Base-by-base conservation (phyloP, 306 rosid species). In the Vachellia pachyceras region DNA sequence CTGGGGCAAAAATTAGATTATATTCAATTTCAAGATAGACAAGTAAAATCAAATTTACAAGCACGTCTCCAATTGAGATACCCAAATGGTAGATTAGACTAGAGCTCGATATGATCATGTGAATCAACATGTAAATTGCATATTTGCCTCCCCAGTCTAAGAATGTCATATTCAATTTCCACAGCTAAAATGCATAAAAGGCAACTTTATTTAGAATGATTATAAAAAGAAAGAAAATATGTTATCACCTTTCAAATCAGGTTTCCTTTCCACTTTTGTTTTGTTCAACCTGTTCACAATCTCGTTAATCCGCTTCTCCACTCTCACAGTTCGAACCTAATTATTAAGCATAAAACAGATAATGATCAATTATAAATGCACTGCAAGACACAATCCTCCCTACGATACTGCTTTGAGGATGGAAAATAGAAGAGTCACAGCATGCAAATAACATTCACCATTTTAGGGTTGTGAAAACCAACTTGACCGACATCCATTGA, bases 401-500 rank as follows among this genome's bases (percentile, higher is more conserved):
- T 8, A 3, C 8, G 23, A 39, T 4, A 7, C 39, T 2, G 40
- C 52, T 42, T 25, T 5, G 55, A 44, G 55, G 29, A 69, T 42
- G 25, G 40, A 9, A 33, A 25, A 60, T 60, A 47, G 33, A 57
- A 55, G 3, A 63, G 3, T 36, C 46, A 44, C 33, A 18, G 67
- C 58, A 22, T 6, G 6, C 2, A 41, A 60, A 36, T 58, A 47
- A 79, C 64, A 54, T 85, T 79, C 77, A 91, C 96, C 87, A 77
- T 86, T 86, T 91, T 91, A 8, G 90, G n/a, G 79, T 82, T 89
- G 80, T 91, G 73, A 83, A 91, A 91, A 63, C 96, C 96, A 85
- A 91, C 92, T 91, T 91, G 96, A 44, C 96, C 96, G 84, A 86
- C 93, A 77, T 91, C 96, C 93, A 91, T 91, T 41, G 96, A 91